Conservation (phyloP, 352 stramenopile species). For the Globisporangium nodosum region DNA sequence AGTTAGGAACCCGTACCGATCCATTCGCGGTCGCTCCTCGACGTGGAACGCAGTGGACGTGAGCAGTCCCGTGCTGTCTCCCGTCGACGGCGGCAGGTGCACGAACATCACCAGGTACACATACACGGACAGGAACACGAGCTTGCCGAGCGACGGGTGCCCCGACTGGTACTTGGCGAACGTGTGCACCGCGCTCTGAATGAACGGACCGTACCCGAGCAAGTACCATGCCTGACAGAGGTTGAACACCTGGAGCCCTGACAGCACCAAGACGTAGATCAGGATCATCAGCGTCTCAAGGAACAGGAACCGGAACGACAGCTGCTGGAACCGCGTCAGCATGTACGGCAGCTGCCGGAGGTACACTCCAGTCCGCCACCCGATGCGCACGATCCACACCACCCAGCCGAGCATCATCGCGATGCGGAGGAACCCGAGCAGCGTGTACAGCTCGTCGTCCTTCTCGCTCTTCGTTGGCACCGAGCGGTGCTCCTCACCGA, state of each 20-base stretch:
- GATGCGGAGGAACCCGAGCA: conserved; percentile 60
- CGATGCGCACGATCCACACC: conserved; percentile 59
- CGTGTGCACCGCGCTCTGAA: conserved; percentile 62
- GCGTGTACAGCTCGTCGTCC: conserved; percentile 51
- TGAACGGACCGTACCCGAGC: conserved; percentile 59
- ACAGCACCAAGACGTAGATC: conserved; percentile 65
- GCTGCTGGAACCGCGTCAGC: conserved; percentile 78
- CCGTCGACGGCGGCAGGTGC: conserved; percentile 55
- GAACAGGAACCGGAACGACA: conserved; percentile 84
- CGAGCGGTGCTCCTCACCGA: background rate
- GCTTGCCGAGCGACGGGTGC: conserved; percentile 52
- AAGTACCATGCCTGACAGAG: conserved; percentile 61
- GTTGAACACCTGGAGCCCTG: conserved; percentile 57
- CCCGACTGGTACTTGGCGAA: conserved; percentile 55
- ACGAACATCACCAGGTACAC: conserved; percentile 84
- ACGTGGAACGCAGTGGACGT: conserved; percentile 70
- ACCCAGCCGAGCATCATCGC: conserved; percentile 64
- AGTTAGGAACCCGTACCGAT: conserved; percentile 58
- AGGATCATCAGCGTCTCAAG: conserved; percentile 73
- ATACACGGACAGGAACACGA: conserved; percentile 79
- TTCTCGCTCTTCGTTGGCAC: conserved; percentile 11
- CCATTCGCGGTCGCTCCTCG: conserved; percentile 50
- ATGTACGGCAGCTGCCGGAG: conserved; percentile 81
- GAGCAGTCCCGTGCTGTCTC: conserved; percentile 41
- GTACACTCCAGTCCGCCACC: conserved; percentile 43